A percentile compares a stretch with the other conserved stretches of the same genome.
phyloP scores from a whole-genome alignment of 768 basidiomycete species.

The Saitozyma sp. region DNA sequence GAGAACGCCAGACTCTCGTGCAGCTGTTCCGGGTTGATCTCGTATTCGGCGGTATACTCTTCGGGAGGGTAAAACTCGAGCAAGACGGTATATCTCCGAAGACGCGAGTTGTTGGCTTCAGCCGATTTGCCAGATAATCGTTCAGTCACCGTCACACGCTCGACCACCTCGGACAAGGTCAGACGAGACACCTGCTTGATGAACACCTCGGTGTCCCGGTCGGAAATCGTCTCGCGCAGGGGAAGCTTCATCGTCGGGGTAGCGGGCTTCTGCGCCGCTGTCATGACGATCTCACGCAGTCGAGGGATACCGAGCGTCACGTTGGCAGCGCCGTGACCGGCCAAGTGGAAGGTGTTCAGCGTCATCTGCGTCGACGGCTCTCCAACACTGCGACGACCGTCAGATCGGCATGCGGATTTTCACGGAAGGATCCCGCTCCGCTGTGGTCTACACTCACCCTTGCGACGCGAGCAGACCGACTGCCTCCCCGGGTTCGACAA shows the following conservation, averaged over 20 bases:
- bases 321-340: constrained; percentile 98
- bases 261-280: constrained; percentile 90
- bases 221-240: constrained; percentile 60
- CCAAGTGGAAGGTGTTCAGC: constrained; percentile 98
- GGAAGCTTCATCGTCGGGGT: constrained; percentile 95
- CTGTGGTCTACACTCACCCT: constrained; percentile 62
- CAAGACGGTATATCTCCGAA: constrained; percentile 75
- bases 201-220: constrained; percentile 67
- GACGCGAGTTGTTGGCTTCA: constrained; percentile 61
- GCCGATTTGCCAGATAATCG: constrained; percentile 58
- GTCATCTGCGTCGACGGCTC: constrained; percentile 99
- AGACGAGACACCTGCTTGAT: constrained; percentile 86
- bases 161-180: constrained; percentile 82
- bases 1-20: constrained; percentile 68
- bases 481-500: constrained; percentile 98
- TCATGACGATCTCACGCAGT: constrained; percentile 98
- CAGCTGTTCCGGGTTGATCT: constrained; percentile 70
- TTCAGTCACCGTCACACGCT: constrained; percentile 79
- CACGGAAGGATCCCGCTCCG: no score
- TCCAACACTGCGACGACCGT: constrained; percentile 66
- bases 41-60: constrained; percentile 82
- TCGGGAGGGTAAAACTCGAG: constrained; percentile 81
- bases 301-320: constrained; percentile 99
- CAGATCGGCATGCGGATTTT: not conserved
- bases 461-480: constrained; percentile 95